Evolutionary conservation across 805 yeast species (phyloP), one percentile per base, ranked within the genome.

Genomic region (Isabelozyma rhagii): DNA sequence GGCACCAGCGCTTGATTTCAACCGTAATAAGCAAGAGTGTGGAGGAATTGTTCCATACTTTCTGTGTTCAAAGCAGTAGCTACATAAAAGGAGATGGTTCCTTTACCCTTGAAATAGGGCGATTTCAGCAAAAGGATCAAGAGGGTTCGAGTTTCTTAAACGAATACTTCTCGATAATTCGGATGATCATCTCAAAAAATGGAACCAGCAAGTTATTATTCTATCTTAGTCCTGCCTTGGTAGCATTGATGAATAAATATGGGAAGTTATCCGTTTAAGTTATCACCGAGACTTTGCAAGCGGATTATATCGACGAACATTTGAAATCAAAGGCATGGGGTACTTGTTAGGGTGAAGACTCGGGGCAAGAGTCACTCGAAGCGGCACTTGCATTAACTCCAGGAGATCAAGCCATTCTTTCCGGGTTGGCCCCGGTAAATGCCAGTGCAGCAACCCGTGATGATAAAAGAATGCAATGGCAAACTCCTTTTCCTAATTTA

Each of bases 311-410:
- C 5, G 88, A 81, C 48, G 86, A 80, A 39, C 80, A 83, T 53
- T 83, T 90, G 18, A 80, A 79, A 64, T 89, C 96, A 14, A 92
- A 66, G 97, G 96, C 34, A 72, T 79, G 61, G 96, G 94, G 1
- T 78, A 82, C 59, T 67, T 81, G 51, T 68, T 79, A 85, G 60
- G 84, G 88, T 61, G 85, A 83, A 47, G 93, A 85, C 29, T 79
- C 74, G 49, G 96, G 97, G 0, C 71, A 85, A 46, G 68, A 65
- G 10, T 86, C 85, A 52, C 78, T 91, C 50, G 80, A 83, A 55
- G 72, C 75, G 52, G 97, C 97, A 0, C 67, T 81, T 25, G 68
- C 74, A 49, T 67, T 79, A 39, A 79, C 85, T 36, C 96, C 94
- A 34, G 71, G 73, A 18, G 97, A 92, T 61, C 81, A 80, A 2